Conservation (phyloP, 495 filamentous ascomycete species). For the Penicillium alfredii region DNA sequence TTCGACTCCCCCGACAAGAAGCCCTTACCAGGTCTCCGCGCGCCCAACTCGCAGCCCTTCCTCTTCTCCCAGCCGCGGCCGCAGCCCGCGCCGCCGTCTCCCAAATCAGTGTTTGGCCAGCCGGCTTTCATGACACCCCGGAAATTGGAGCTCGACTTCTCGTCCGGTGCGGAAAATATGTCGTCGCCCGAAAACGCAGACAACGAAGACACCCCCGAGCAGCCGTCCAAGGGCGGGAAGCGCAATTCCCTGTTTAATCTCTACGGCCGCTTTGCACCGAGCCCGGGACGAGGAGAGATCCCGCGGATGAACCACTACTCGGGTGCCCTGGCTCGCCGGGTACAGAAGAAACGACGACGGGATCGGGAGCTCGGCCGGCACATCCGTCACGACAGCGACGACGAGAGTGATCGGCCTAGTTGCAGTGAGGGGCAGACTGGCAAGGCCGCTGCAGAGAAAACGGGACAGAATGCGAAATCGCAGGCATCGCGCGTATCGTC, state of each 20-base stretch:
- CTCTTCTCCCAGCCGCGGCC: slow-evolving; percentile 33
- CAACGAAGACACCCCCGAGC: slow-evolving; percentile 65
- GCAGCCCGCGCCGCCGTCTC: slow-evolving; percentile 21
- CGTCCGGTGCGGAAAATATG: slow-evolving; percentile 71
- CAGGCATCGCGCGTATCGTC: slow-evolving; percentile 25
- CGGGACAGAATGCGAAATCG: slow-evolving; percentile 5
- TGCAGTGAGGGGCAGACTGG: slow-evolving; percentile 29
- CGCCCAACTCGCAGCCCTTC: slow-evolving; percentile 45
- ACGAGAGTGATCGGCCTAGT: slow-evolving; percentile 53
- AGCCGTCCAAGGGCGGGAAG: slow-evolving; percentile 38
- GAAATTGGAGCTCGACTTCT: slow-evolving; percentile 63
- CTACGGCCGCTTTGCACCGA: slow-evolving; percentile 42
- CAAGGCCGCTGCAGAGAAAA: slow-evolving; percentile 17
- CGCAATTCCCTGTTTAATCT: slow-evolving; percentile 40
- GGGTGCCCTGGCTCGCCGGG: slow-evolving; percentile 44
- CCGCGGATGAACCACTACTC: slow-evolving; percentile 47
- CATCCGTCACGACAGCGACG: slow-evolving; percentile 47
- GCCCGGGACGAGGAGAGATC: slow-evolving; percentile 55
- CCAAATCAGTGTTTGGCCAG: slow-evolving; percentile 52
- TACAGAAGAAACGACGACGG: slow-evolving; percentile 49
- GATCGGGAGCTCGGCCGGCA: slow-evolving; percentile 41
- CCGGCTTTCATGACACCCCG: slow-evolving; percentile 75
- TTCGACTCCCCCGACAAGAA: slow-evolving; percentile 50
- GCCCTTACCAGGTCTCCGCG: slow-evolving; percentile 38
- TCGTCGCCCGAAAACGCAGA: slow-evolving; percentile 70